These are phyloP conservation scores for Pythium dissimile DNA, from an alignment of 352 stramenopile genomes.

Conservation along the genomic window DNA sequence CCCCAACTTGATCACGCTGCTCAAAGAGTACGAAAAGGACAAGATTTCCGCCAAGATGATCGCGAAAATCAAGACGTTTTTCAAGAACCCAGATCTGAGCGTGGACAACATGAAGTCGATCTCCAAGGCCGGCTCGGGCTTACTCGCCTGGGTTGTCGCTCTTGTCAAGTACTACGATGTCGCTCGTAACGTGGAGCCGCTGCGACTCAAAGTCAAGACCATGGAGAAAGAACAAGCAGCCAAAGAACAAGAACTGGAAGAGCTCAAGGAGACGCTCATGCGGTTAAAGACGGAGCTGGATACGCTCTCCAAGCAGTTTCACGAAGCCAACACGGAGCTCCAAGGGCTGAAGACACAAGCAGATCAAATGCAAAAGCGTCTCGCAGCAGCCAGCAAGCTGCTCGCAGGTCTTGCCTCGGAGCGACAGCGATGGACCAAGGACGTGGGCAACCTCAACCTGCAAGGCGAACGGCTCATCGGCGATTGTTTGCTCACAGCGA, in stretches of 20 bases:
- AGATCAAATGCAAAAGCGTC: slow-evolving; percentile 93
- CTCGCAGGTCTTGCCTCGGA: slow-evolving; percentile 91
- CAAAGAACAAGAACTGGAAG: slow-evolving; percentile 85
- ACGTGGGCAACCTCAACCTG: slow-evolving; percentile 84
- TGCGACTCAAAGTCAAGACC: slow-evolving; percentile 90
- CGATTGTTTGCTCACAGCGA: slow-evolving; percentile 88
- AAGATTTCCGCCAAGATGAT: slow-evolving; percentile 96
- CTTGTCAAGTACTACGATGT: slow-evolving; percentile 97
- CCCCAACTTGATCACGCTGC: slow-evolving; percentile 82
- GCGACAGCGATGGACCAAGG: slow-evolving; percentile 89
- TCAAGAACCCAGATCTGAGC: slow-evolving; percentile 92
- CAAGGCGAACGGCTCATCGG: slow-evolving; percentile 87
- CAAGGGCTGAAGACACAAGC: slow-evolving; percentile 90
- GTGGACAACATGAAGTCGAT: slow-evolving; percentile 96
- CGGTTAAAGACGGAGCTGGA: slow-evolving; percentile 86
- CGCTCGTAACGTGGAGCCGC: slow-evolving; percentile 92
- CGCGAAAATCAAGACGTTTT: slow-evolving; percentile 92
- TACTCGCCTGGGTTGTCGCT: slow-evolving; percentile 93
- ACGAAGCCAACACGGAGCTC: slow-evolving; percentile 90
- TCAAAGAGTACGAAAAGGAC: slow-evolving; percentile 96
- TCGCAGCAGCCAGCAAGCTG: slow-evolving; percentile 91
- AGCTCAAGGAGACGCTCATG: slow-evolving; percentile 84
- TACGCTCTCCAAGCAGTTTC: slow-evolving; percentile 89
- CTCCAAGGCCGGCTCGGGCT: slow-evolving; percentile 84
- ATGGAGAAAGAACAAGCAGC: slow-evolving; percentile 92